phyloP scores from a whole-genome alignment of 2,329 filamentous ascomycete species.

The Parastagonospora nodorum region DNA sequence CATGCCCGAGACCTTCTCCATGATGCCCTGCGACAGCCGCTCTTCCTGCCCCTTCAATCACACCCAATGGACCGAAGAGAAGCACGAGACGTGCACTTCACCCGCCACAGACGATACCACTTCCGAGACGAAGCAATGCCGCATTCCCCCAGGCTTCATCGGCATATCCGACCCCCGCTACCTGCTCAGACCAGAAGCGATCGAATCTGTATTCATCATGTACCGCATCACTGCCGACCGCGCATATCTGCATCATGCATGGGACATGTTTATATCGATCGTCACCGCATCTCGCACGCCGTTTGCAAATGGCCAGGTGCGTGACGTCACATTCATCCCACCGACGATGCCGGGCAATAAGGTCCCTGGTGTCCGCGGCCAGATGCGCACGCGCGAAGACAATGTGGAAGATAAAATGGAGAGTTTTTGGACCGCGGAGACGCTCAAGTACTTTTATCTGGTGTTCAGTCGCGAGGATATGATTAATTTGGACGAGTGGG shows the following conservation, averaged over 20 bases:
- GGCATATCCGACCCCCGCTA: constrained; percentile 50
- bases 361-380: constrained; percentile 1
- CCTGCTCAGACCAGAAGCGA: constrained; percentile 60
- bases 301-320: constrained; percentile 51
- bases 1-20: constrained; percentile 63
- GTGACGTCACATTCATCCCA: constrained; percentile 46
- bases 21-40: constrained; percentile 54
- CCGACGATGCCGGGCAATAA: constrained; percentile 3
- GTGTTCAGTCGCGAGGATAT: constrained; percentile 52
- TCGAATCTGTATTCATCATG: constrained; percentile 64
- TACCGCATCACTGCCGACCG: constrained; percentile 63
- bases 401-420: constrained; percentile 44
- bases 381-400: constrained; percentile 9
- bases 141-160: constrained; percentile 48
- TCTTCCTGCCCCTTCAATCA: constrained; percentile 59
- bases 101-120: constrained; percentile 5
- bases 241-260: constrained; percentile 50
- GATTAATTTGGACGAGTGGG: constrained; percentile 54
- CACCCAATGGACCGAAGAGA: constrained; percentile 53
- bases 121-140: constrained; percentile 16
- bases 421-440: constrained; percentile 57
- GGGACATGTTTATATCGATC: constrained; percentile 55
- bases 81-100: constrained; percentile 16
- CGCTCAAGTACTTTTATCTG: constrained; percentile 57
- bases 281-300: constrained; percentile 46